Base-by-base conservation (phyloP, 768 basidiomycete genomes). In the Saitozyma podzolica region DNA sequence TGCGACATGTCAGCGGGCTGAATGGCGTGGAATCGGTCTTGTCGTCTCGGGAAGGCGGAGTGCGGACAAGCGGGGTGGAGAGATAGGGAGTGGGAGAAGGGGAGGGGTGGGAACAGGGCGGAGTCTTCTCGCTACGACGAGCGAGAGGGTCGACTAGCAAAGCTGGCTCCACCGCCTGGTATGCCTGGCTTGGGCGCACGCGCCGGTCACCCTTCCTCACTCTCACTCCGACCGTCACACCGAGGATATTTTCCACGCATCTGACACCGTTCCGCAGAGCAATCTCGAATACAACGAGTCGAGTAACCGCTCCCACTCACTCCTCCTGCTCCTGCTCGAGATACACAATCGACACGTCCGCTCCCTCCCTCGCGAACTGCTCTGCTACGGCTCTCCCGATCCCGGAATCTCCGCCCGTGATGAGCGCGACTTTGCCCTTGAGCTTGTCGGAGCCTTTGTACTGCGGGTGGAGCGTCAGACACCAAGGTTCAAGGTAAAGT, bases 321-420 rank as follows among this genome's bases (percentile, higher is more conserved):
- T 87, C 86, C 50, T 82, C 79, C 62, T 83, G 80, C 72, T 87
- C 87, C 63, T 85, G 80, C 0, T 84, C 83, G 0, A 87, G 82
- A 74, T 86, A 83, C n/a, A 69, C 74, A 54, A 83, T 80, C 0
- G 81, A 80, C 0, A 83, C 69, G 40, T 80, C 80, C 8, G 84
- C 75, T 65, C 82, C 82, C 60, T 82, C 82, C 19, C 82, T 65
- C 0, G 81, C 81, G 39, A 82, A 78, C 68, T 78, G 73, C 56
- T 74, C 69, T 50, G 74, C 78, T 3, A 75, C 74, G 11, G 71
- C 54, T 11, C 76, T 55, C 6, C 77, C 77, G 40, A 76, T 78
- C 29, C 77, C 77, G 16, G 65, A 68, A 56, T 72, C 71, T 60
- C 74, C 72, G 11, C 77, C 78, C 4, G 78, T 80, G 39, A 80